Base-by-base conservation (phyloP, 2,329 filamentous ascomycete genomes). In the Diaporthe citrichinensis region DNA sequence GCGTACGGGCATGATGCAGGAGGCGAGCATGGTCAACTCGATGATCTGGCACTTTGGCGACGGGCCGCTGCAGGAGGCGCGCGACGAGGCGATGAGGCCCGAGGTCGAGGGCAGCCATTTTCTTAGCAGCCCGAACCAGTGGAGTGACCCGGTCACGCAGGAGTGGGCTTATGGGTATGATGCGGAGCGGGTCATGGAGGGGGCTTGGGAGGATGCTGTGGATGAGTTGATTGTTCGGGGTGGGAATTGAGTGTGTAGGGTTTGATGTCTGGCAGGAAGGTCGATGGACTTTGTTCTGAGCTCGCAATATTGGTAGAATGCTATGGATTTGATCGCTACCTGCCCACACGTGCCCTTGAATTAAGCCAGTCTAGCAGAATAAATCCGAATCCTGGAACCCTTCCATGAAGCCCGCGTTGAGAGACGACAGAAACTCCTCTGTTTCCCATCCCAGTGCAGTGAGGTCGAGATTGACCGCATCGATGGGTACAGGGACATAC, bases 131-230 rank as follows among this genome's bases (percentile, higher is more conserved):
- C 80, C 86, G 0, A 88, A 88, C 72, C 86, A 88, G 79, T 88
- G 86, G 86, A 86, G 83, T 68, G 87, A 88, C 78, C 86, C 85
- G 0, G 79, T 83, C 0, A 88, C 86, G 1, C 85, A 87, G 76
- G 76, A 79, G 25, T 89, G 87, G 87, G 85, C 84, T 9, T 89
- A 88, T 79, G 86, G 86, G 0, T 88, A 89, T 79, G 86, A 88
- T 80, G 84, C 85, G 0, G 85, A 87, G 76, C 74, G 76, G 36
- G 83, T 80, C 17, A 82, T 87, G 76, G 80, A 82, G 61, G 76
- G 79, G 58, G 80, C 78, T 3, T 86, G 81, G 80, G 57, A 74
- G 5, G 20, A 28, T 20, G 72, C 73, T 15, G 46, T 75, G 1
- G 44, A 49, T 41, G 73, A 69, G 12, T 6, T 72, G 5, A 75